Base-by-base conservation (phyloP, 345 rosid genomes). In the Anastatica hierochuntica region DNA sequence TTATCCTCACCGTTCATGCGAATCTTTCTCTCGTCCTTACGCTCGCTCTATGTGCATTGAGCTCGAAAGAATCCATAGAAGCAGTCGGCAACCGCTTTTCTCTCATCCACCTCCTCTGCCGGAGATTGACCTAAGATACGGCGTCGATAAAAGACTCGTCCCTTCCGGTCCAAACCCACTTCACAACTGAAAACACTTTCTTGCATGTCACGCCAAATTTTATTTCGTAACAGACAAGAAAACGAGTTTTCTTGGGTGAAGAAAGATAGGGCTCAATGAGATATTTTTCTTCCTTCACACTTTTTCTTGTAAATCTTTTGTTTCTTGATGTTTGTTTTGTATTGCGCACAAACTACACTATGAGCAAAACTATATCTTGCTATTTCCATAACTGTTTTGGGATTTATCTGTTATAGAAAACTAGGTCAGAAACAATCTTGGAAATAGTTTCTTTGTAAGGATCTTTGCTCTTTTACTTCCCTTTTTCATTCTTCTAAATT, bases 111-210 rank as follows among this genome's bases (percentile, higher is more conserved):
- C 63, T 56, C 51, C 69, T 61, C 53, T 52, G 29, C 2, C 41
- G 23, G 73, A 85, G 88, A 81, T 85, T 54, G 97, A 90, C 63
- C 79, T 71, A 2, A 84, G 81, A 26, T 90, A 85, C 43, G 86
- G 90, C 10, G 79, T 79, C 2, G 78, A 89, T 56, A 89, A 89
- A 72, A 87, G 95, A 34, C 88, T 77, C 5, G 97, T 89, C 33
- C 97, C 95, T 14, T 83, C 90, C 2, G 95, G 97, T 43, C 94
- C 97, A 2, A 90, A 90, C 73, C 95, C 97, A 4, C 77, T 89
- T 61, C 97, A 90, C 69, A 94, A 85, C 74, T 77, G 27, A 65
- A 41, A 48, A 14, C 30, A 11, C 10, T 14, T 39, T 39, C 13
- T n/a, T n/a, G n/a, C n/a, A n/a, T n/a, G 47, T 21, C 10, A 40